phyloP scores from a whole-genome alignment of 169 alveolate species.

The Eimeria maxima region DNA sequence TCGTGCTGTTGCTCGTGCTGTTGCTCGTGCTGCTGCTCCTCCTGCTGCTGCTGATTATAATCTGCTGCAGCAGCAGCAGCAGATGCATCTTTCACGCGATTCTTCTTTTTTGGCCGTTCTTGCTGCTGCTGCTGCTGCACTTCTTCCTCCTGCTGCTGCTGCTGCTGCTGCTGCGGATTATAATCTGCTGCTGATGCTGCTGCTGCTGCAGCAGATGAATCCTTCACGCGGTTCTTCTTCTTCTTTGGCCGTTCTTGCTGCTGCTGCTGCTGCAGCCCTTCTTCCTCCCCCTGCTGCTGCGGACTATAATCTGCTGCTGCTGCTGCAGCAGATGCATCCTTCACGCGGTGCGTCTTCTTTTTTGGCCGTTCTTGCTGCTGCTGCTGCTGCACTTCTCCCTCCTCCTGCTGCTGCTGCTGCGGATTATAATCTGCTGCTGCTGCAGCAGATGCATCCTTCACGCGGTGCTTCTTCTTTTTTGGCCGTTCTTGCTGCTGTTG shows the following conservation, averaged over 20 bases:
- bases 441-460: background rate
- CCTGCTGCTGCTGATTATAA: background rate
- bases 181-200: background rate
- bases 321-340: background rate
- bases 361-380: background rate
- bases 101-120: background rate
- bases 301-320: too few relatives aligned
- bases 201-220: background rate
- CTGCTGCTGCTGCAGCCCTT: background rate
- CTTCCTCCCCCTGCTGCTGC: background rate
- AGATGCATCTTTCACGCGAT: background rate
- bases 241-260: background rate
- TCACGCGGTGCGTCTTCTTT: background rate
- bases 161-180: background rate
- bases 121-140: slow-evolving; percentile 18
- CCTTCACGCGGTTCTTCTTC: background rate
- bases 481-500: too few relatives aligned
- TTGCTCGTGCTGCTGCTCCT: background rate
- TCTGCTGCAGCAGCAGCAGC: background rate
- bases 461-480: too few relatives aligned
- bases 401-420: background rate
- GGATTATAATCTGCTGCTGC: background rate
- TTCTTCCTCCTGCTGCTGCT: background rate
- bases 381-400: background rate
- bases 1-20: too few relatives aligned